These are phyloP conservation scores for Allium cepa DNA, from an alignment of 106 monocot genomes.

Conservation along the genomic window DNA sequence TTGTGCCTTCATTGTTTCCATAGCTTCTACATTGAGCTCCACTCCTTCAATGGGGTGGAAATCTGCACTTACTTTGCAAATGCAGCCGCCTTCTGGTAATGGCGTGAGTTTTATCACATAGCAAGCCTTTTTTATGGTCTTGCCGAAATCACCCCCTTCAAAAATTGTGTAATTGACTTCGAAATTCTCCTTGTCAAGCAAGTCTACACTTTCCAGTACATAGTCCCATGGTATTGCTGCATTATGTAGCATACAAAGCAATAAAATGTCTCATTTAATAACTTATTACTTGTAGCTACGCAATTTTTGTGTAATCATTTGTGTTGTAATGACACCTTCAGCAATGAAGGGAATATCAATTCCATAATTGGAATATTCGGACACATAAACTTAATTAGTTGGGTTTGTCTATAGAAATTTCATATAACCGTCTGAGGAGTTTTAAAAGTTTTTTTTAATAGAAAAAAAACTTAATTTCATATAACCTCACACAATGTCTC, in stretches of 20 bases:
- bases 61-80: neutral
- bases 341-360: no score
- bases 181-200: conserved; percentile 18
- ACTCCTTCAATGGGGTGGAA: neutral
- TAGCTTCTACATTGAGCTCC: conserved; percentile 4
- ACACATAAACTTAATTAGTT: no score
- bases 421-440: no score
- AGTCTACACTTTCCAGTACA: conserved; percentile 8
- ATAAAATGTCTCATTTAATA: no score
- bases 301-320: no score
- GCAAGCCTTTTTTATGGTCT: neutral
- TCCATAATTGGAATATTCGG: no score
- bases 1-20: conserved; percentile 1
- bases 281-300: no score
- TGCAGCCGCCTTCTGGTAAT: neutral
- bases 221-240: neutral
- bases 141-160: conserved; percentile 8
- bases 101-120: conserved; percentile 7
- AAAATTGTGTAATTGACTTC: conserved; percentile 7
- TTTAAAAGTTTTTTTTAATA: no score
- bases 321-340: no score
- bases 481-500: no score
- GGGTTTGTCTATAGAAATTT: no score
- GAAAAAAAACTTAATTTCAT: no score
- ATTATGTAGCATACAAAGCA: neutral